Conservation (phyloP, 129 eudicot genomes). For the Saposhnikovia divaricata region DNA sequence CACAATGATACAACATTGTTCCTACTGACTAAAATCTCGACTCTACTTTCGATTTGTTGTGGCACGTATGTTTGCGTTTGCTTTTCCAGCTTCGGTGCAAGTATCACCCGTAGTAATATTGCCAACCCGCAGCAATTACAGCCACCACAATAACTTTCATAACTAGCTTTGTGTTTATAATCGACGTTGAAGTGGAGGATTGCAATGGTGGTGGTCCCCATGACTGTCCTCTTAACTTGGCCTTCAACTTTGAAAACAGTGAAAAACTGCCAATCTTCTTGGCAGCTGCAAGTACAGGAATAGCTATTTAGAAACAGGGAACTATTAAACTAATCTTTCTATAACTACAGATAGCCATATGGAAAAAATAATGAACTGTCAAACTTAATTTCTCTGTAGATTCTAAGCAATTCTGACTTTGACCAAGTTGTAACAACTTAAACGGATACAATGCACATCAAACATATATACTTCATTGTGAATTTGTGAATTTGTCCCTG, state of each 20-base stretch:
- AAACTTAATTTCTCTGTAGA: background rate
- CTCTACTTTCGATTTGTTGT: constrained; percentile 13
- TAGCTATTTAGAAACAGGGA: background rate
- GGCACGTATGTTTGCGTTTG: background rate
- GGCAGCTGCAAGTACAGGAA: constrained; percentile 35
- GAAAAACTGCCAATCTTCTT: constrained; percentile 35
- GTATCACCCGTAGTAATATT: constrained; percentile 49
- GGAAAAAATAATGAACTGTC: background rate
- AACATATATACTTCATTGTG: background rate
- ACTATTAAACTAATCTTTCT: background rate
- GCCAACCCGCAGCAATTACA: constrained; percentile 64
- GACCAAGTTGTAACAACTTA: background rate
- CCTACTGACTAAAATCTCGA: constrained; percentile 1
- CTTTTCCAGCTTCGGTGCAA: constrained; percentile 6
- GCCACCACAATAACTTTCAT: constrained; percentile 49
- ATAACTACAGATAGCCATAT: background rate
- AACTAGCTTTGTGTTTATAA: constrained; percentile 41
- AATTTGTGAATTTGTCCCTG: background rate
- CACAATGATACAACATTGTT: background rate
- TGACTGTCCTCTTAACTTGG: constrained; percentile 63
- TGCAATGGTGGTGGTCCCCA: constrained; percentile 38
- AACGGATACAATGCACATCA: background rate
- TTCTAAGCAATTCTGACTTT: background rate
- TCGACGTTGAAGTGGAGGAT: constrained; percentile 33
- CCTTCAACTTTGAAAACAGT: constrained; percentile 43